Evolutionary conservation across 2,329 filamentous ascomycete species (phyloP), one percentile per base, ranked within the genome.

Genomic region (Cercospora sp.): DNA sequence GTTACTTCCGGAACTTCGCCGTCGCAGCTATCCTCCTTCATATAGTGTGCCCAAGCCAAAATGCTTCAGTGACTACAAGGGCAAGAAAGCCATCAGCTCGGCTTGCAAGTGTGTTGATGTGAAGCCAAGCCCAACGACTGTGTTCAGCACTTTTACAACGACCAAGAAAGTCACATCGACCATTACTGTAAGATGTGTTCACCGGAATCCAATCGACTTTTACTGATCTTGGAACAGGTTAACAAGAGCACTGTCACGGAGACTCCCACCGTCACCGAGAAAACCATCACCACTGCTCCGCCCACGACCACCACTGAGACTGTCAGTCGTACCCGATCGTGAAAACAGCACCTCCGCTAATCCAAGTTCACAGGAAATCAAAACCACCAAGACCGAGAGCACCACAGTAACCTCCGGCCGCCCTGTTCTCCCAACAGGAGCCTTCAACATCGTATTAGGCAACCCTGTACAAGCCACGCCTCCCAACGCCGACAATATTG

Each of bases 361-460:
- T 33, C 1, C 6, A 10, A 18, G 4, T 18, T 2, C 3, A 39
- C 33, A 62, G 60, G 18, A 23, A 9, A 62, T 26, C 12, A 20
- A n/a, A n/a, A 18, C 28, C 9, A 62, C 42, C 12, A 30, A 23
- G 23, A 51, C 60, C 1, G 12, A 23, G 0, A 31, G 13, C 10
- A 26, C 20, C n/a, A 62, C 60, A 20, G 39, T 51, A 5, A 62
- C 60, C 2, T 30, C 39, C 28, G 60, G 60, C 8, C 12, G 42
- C 16, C 18, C 42, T 18, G 60, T 28, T 7, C 18, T 48, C 16
- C 60, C 60, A 33, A 62, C 60, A 26, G 60, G 33, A 13, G 60
- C 36, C 5, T 62, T 62, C 60, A 62, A 62, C 60, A 62, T 62
- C n/a, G 60, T 62, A 20, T 16, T 62, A 1, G 39, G 33, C 33